Evolutionary conservation across 2,329 filamentous ascomycete genomes (phyloP), one percentile per base, ranked within the genome.

Genomic region (Thermoascus crustaceus): DNA sequence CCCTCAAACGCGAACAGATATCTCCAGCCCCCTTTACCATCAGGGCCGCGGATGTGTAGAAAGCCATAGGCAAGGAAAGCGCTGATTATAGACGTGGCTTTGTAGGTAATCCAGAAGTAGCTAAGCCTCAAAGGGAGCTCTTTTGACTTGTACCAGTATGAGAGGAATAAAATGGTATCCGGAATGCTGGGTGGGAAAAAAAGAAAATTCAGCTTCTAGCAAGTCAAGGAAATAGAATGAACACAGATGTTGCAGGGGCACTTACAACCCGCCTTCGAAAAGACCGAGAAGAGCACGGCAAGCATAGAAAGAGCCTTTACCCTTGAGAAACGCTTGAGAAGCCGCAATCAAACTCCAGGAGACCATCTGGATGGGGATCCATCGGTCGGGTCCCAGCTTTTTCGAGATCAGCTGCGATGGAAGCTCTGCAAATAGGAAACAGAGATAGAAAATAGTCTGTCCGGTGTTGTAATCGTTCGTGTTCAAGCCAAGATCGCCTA

Each of bases 81-180:
- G 8, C 69, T 52, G 1, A 70, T 53, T 13, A 71, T 71, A 2
- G 58, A 52, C 0, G 68, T 70, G 0, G 55, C 54, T 32, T 68
- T 45, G 8, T 81, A 75, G 0, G 79, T 71, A 0, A 76, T 76
- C 82, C 82, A 87, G 61, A 86, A 86, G 49, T 69, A 75, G 45
- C 75, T 75, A 11, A 87, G 61, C 1, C 83, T 72, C 7, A 73
- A 70, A 0, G 82, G 80, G 0, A 88, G 64, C 53, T 87, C 83
- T 34, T 69, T 69, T 0, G 75, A 75, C 30, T 76, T 86, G 61
- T 86, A 88, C 58, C 81, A 88, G 56, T 87, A 87, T 3, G 75
- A 79, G 4, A 85, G 65, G 57, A 80, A 86, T 0, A 66, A 49
- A 9, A 66, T 63, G 0, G 60, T 63, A 13, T 66, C 62, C 2